A percentile compares a stretch with the other conserved stretches of the same genome.
Conservation (phyloP, 306 rosid genomes). For the Prunus kanzakura region DNA sequence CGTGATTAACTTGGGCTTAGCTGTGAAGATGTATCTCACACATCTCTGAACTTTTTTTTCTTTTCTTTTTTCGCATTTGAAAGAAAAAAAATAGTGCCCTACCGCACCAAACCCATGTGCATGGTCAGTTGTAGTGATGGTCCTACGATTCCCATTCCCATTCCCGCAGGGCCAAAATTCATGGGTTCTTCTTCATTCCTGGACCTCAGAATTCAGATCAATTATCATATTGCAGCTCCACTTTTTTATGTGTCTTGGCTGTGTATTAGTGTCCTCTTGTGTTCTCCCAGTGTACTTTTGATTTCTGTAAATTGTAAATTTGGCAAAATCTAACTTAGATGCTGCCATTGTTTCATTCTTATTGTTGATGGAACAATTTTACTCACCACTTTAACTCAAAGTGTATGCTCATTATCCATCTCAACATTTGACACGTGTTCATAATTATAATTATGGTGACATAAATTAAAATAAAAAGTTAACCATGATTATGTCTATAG, state of each 20-base stretch:
- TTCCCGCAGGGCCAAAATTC: not conserved
- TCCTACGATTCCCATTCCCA: constrained; percentile 9
- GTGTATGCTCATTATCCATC: too few species aligned
- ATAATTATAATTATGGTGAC: too few species aligned
- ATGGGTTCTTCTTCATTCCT: not conserved
- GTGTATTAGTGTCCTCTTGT: constrained; percentile 21
- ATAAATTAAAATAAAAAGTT: too few species aligned
- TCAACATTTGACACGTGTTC: too few species aligned
- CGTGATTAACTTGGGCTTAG: not conserved
- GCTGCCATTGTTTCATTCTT: not conserved
- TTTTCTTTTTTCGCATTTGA: too few species aligned
- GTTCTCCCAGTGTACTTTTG: not conserved
- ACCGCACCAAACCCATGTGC: constrained; percentile 31
- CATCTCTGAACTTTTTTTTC: not conserved
- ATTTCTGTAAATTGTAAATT: not conserved
- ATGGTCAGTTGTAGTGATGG: constrained; percentile 2
- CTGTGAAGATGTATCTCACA: not conserved
- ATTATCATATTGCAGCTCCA: not conserved
- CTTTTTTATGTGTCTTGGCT: not conserved
- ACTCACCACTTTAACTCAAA: too few species aligned
- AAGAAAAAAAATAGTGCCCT: not conserved
- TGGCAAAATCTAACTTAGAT: not conserved
- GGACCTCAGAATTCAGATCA: not conserved
- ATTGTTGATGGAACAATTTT: not conserved
- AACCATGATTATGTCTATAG: rapidly evolving